Percentiles rank a stretch among this genome's conserved stretches.
Conservation (phyloP, 2,329 filamentous ascomycete genomes). For the Ceratocystis lukuohia region DNA sequence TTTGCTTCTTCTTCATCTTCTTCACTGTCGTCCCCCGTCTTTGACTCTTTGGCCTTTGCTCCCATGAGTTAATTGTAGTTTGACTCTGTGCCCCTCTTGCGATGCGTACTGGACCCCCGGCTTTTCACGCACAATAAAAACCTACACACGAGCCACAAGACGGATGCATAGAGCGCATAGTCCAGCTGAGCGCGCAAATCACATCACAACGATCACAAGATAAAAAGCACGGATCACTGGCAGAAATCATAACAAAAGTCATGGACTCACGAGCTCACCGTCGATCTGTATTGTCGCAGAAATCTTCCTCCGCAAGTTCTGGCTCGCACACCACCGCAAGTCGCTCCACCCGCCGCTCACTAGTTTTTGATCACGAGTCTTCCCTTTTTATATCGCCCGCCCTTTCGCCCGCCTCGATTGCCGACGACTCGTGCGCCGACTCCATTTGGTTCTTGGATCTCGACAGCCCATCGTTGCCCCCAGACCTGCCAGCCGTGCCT, state of each 20-base stretch:
- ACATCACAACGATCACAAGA: not conserved
- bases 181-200: constrained; percentile 2
- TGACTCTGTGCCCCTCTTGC: not conserved
- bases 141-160: not conserved
- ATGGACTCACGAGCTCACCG: constrained; percentile 9
- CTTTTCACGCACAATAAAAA: not conserved
- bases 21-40: too few species aligned
- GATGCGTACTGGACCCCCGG: not conserved
- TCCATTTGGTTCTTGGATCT: constrained; percentile 16
- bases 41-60: not conserved
- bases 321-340: constrained; percentile 3
- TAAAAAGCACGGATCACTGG: not conserved
- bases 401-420: constrained; percentile 10
- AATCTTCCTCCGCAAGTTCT: constrained; percentile 12
- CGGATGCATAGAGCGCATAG: not conserved
- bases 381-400: constrained; percentile 18
- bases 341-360: constrained; percentile 11
- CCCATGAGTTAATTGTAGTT: not conserved
- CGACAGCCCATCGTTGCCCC: not conserved
- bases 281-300: constrained; percentile 16
- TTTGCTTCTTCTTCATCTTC: too few species aligned
- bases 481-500: not conserved
- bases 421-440: constrained; percentile 10
- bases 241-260: constrained; percentile 1
- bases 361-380: constrained; percentile 19